Conservation (phyloP, 768 basidiomycete genomes). For the Podaxis pistillaris region DNA sequence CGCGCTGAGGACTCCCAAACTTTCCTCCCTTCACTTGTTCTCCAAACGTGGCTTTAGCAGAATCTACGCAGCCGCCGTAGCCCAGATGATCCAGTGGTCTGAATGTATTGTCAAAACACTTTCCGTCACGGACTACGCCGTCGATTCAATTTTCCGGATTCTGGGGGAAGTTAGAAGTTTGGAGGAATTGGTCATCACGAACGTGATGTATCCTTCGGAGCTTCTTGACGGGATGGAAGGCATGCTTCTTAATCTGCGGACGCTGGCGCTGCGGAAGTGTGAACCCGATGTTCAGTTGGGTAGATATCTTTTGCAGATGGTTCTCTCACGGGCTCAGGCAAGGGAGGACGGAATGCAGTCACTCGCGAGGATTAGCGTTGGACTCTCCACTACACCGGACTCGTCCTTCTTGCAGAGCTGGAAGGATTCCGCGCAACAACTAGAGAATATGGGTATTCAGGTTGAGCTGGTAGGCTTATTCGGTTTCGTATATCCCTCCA, state of each 20-base stretch:
- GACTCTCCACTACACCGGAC: background rate
- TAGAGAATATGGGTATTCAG: background rate
- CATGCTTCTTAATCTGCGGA: background rate
- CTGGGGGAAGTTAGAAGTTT: background rate
- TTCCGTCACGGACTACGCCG: slow-evolving; percentile 1
- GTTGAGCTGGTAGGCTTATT: background rate
- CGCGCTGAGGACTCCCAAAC: background rate
- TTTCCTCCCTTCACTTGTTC: background rate
- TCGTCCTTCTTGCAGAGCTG: background rate
- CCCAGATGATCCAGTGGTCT: background rate
- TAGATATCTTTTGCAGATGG: background rate
- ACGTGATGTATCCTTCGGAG: slow-evolving; percentile 6
- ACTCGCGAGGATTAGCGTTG: background rate
- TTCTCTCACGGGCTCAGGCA: background rate
- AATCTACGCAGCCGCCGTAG: slow-evolving; percentile 6
- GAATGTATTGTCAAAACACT: slow-evolving; percentile 1
- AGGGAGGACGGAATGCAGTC: background rate
- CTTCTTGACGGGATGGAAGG: slow-evolving; percentile 1
- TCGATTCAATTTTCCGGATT: background rate
- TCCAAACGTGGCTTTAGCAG: slow-evolving; percentile 9
- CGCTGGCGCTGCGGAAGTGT: background rate
- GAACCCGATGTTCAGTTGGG: background rate
- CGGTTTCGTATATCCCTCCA: background rate
- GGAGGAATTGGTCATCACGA: slow-evolving; percentile 6
- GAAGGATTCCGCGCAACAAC: background rate